Conservation (phyloP, 2,329 filamentous ascomycete species). For the Emergomyces orientalis region DNA sequence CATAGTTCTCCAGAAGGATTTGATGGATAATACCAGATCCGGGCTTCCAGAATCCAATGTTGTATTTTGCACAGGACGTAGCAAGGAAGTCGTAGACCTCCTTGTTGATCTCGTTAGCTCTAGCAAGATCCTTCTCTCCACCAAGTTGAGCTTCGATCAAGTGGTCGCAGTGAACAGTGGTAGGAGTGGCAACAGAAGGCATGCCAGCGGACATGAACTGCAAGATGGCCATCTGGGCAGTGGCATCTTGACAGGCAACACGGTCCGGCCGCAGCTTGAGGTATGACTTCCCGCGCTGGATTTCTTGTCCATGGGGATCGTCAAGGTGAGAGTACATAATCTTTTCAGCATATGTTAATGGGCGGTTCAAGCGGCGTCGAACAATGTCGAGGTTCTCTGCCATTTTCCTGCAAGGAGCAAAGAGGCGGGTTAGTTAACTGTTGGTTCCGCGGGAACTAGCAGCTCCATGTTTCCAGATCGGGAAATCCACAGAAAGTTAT, state of each 20-base stretch:
- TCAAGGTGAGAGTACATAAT: conserved; percentile 98
- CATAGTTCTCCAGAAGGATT: conserved; percentile 97
- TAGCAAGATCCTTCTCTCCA: conserved; percentile 83
- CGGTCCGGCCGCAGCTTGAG: conserved; percentile 94
- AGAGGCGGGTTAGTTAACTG: conserved; percentile 19
- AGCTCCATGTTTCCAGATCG: not conserved
- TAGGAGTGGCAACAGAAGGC: conserved; percentile 86
- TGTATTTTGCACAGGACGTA: conserved; percentile 93
- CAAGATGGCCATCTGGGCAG: conserved; percentile 97
- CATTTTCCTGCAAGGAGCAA: conserved; percentile 65
- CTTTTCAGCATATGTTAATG: conserved; percentile 94
- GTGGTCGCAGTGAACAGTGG: conserved; percentile 97
- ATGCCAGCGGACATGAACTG: conserved; percentile 99
- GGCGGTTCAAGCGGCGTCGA: conserved; percentile 78
- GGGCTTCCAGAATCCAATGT: conserved; percentile 99
- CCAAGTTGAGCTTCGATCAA: conserved; percentile 96
- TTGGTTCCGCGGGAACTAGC: not conserved
- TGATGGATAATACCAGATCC: conserved; percentile 99
- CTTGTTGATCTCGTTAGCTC: conserved; percentile 91
- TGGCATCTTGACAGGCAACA: conserved; percentile 98
- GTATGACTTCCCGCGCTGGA: conserved; percentile 91
- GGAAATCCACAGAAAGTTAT: not conserved
- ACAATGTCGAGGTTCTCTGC: conserved; percentile 92
- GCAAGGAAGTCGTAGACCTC: conserved; percentile 98
- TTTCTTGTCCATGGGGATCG: conserved; percentile 90